A percentile compares a stretch with the other conserved stretches of the same genome.
Conservation (phyloP, 1,139 yeast genomes). For the Magnusiomyces starmeri region DNA sequence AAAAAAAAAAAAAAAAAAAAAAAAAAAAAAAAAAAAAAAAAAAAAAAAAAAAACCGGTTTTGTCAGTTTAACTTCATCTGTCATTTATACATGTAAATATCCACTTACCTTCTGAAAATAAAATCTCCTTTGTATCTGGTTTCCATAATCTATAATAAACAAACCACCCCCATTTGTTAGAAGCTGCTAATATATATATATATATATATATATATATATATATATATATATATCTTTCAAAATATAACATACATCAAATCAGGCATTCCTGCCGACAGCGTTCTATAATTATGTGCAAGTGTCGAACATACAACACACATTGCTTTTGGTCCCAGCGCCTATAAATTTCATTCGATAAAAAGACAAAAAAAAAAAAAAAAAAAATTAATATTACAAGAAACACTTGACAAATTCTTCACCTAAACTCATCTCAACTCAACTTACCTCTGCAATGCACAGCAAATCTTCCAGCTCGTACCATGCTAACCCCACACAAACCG, state of each 20-base stretch:
- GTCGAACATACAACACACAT: constrained; percentile 25
- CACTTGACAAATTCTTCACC: too few species aligned
- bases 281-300: constrained; percentile 29
- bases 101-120: constrained; percentile 12
- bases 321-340: constrained; percentile 26
- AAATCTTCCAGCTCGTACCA: constrained; percentile 31
- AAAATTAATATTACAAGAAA: not conserved
- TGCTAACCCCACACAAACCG: constrained; percentile 28
- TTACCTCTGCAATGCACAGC: constrained; percentile 21
- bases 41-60: too few species aligned
- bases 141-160: not conserved
- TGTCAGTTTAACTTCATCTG: not conserved
- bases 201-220: too few species aligned
- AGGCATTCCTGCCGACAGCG: constrained; percentile 33
- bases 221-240: too few species aligned
- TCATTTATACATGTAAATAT: too few species aligned
- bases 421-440: too few species aligned
- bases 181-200: too few species aligned
- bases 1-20: too few species aligned
- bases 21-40: too few species aligned
- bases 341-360: not conserved
- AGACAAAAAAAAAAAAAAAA: not conserved
- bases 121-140: constrained; percentile 5
- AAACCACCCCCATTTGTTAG: not conserved
- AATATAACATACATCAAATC: constrained; percentile 23